Percentiles rank a stretch among this genome's conserved stretches.
phyloP scores from a whole-genome alignment of 2,329 filamentous ascomycete genomes.

The Penicillium sp. region DNA sequence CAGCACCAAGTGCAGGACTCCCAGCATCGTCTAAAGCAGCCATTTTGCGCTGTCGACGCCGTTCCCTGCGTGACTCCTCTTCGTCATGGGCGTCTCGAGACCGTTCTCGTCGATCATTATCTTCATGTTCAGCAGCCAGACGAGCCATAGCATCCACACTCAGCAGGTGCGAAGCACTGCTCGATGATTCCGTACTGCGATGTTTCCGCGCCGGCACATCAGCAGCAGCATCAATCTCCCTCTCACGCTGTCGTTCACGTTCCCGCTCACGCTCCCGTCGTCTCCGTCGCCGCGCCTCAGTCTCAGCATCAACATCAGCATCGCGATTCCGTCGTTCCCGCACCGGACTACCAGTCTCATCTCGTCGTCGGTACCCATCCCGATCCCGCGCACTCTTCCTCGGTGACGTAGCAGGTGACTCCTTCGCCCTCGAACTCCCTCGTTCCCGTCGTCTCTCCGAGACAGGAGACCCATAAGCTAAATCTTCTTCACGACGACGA shows the following conservation, averaged over 20 bases:
- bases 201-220: constrained; percentile 33
- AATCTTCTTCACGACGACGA: constrained; percentile 24
- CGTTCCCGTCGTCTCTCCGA: constrained; percentile 16
- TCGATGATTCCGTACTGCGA: constrained; percentile 44
- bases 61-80: constrained; percentile 25
- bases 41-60: constrained; percentile 28
- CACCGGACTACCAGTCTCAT: constrained; percentile 32
- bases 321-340: constrained; percentile 23
- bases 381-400: constrained; percentile 37
- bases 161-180: constrained; percentile 47
- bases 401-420: constrained; percentile 40
- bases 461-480: constrained; percentile 23
- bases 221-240: constrained; percentile 16
- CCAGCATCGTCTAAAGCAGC: constrained; percentile 24
- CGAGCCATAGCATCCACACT: constrained; percentile 63
- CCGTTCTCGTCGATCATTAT: constrained; percentile 50
- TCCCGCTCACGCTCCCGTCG: constrained; percentile 25
- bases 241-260: constrained; percentile 9
- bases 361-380: constrained; percentile 31
- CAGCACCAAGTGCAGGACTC: constrained; percentile 16
- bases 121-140: constrained; percentile 64
- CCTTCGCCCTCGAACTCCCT: constrained; percentile 34
- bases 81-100: constrained; percentile 44
- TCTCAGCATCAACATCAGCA: constrained; percentile 21
- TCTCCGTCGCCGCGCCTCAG: constrained; percentile 28